These are phyloP conservation scores for Exophiala sp. DNA, from an alignment of 2,329 filamentous ascomycete genomes.

Conservation along the genomic window DNA sequence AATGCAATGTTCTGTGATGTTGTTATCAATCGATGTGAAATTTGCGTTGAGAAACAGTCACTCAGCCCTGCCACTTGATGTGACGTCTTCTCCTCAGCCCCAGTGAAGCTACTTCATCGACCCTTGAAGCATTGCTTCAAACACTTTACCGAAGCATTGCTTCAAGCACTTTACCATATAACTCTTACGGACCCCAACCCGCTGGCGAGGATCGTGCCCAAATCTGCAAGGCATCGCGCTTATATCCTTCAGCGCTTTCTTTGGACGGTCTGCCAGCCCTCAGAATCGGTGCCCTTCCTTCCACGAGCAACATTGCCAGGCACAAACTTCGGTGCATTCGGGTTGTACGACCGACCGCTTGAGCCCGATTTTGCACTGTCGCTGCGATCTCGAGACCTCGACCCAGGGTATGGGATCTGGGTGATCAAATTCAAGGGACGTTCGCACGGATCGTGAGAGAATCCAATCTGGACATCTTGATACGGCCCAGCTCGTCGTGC, in stretches of 20 bases:
- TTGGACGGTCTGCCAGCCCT: slow-evolving; percentile 25
- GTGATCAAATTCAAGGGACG: slow-evolving; percentile 35
- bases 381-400: slow-evolving; percentile 16
- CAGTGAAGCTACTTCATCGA: no score
- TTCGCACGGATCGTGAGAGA: slow-evolving; percentile 41
- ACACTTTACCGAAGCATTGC: no score
- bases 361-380: slow-evolving; percentile 20
- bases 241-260: slow-evolving; percentile 12
- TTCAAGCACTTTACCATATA: no score
- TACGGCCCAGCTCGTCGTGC: slow-evolving; percentile 31
- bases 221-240: not conserved
- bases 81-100: no score
- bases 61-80: no score
- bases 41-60: no score
- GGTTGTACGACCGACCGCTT: slow-evolving; percentile 18
- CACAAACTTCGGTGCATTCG: slow-evolving; percentile 18
- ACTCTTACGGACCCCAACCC: not conserved
- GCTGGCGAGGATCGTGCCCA: not conserved
- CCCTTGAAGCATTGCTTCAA: no score
- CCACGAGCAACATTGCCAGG: slow-evolving; percentile 10
- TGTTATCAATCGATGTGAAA: no score
- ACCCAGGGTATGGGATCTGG: slow-evolving; percentile 24
- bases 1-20: no score
- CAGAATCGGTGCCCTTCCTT: slow-evolving; percentile 21
- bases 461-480: slow-evolving; percentile 35